These are phyloP conservation scores for Penicillium nucicola DNA, from an alignment of 495 filamentous ascomycete species.

Conservation along the genomic window DNA sequence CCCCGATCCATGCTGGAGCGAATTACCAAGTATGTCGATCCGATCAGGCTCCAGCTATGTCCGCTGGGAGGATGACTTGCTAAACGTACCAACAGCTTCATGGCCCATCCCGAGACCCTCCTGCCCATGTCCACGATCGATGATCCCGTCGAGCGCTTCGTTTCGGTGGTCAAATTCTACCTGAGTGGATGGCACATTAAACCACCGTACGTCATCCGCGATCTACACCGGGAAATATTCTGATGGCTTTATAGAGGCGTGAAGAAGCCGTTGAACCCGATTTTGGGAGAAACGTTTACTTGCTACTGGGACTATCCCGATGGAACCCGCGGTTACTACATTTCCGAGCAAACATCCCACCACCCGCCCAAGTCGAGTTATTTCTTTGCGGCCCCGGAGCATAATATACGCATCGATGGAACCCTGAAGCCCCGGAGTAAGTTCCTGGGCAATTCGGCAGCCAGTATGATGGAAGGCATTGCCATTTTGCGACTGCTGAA, in stretches of 20 bases:
- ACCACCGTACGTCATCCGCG: slow-evolving; percentile 69
- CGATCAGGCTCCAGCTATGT: neutral
- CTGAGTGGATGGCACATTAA: slow-evolving; percentile 99
- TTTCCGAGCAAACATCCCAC: slow-evolving; percentile 93
- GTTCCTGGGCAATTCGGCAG: slow-evolving; percentile 95
- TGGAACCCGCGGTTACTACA: slow-evolving; percentile 85
- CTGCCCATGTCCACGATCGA: slow-evolving; percentile 83
- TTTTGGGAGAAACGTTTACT: slow-evolving; percentile 92
- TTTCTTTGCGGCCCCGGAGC: slow-evolving; percentile 96
- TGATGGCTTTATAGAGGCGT: slow-evolving; percentile 64
- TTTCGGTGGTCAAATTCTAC: slow-evolving; percentile 96
- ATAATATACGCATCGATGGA: slow-evolving; percentile 92
- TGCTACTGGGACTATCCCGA: slow-evolving; percentile 95
- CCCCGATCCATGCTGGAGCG: slow-evolving; percentile 96
- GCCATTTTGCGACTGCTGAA: slow-evolving; percentile 85
- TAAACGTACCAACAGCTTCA: slow-evolving; percentile 66
- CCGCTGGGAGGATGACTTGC: too few relatives aligned
- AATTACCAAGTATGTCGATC: slow-evolving; percentile 80
- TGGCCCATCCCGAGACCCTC: slow-evolving; percentile 97
- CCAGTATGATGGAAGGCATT: slow-evolving; percentile 96
- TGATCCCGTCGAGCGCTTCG: slow-evolving; percentile 86
- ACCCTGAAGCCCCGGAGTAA: slow-evolving; percentile 94
- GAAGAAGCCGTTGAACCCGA: slow-evolving; percentile 97
- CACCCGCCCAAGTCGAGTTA: slow-evolving; percentile 98
- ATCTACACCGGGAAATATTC: neutral